Base-by-base conservation (phyloP, 495 filamentous ascomycete genomes). In the Aspergillus leporis region DNA sequence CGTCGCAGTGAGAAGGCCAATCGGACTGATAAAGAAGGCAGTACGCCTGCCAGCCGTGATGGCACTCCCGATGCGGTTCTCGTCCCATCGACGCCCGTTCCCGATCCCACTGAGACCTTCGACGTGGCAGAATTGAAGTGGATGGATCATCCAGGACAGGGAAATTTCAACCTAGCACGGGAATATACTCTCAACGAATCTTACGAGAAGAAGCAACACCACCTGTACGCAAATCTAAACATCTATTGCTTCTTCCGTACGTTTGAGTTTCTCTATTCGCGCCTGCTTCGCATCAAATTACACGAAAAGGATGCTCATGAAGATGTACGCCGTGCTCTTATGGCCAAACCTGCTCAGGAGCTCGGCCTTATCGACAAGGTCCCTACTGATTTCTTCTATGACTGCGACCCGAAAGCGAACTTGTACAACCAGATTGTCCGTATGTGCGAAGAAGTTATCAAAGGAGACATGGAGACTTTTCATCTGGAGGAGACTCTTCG, bases 201-300 rank as follows among this genome's bases (percentile, higher is more conserved):
- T 23, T 96, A 91, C 76, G 80, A 82, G 62, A 89, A 94, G 56
- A 82, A 84, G 9, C 81, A 78, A 60, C 96, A 89, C 77, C 90
- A 92, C 60, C 82, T 98, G 65, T 99, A 93, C 75, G 87, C 85
- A 68, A 98, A 96, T 70, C 81, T 90, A 58, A 88, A 87, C 47
- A 90, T 99, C 45, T 93, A 89, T 65, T 91, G 91, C 74, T 97
- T 99, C 79, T 89, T 99, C 78, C 87, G 89, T 19, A 85, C 93
- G 36, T 96, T 98, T 72, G 85, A 94, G 70, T 87, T 89, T 3
- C 78, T 98, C 7, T 98, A 93, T 72, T 85, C 87, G 60, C 87
- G 95, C 36, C 82, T 99, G 13, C 75, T 86, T 55, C 84, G 87
- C 53, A 84, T 98, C 74, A 97, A 97, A 76, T 75, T 85, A 28